Evolutionary conservation across 495 filamentous ascomycete species (phyloP).

Genomic region (Neurospora sp.): DNA sequence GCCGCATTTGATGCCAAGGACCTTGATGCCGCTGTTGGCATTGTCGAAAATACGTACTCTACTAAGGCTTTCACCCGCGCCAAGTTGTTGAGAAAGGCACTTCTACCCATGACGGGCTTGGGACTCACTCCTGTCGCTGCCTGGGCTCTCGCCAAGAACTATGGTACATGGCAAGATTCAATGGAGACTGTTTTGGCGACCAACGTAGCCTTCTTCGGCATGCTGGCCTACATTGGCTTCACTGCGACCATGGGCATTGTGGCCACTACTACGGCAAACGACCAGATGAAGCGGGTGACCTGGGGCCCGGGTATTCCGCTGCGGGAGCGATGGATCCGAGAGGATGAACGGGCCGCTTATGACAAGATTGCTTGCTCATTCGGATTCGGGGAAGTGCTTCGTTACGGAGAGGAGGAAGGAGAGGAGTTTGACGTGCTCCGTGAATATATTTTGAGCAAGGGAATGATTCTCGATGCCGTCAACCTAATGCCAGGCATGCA

Average conservation of each 20-base stretch:
- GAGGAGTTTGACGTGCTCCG: slow-evolving; percentile 76
- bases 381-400: slow-evolving; percentile 75
- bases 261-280: slow-evolving; percentile 74
- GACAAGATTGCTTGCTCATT: slow-evolving; percentile 80
- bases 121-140: slow-evolving; percentile 56
- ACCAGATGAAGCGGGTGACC: slow-evolving; percentile 87
- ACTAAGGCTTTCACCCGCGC: slow-evolving; percentile 59
- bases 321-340: slow-evolving; percentile 76
- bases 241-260: slow-evolving; percentile 73
- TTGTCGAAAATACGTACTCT: slow-evolving; percentile 70
- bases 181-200: slow-evolving; percentile 64
- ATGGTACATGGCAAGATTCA: slow-evolving; percentile 52
- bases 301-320: slow-evolving; percentile 77
- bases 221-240: slow-evolving; percentile 69
- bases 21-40: slow-evolving; percentile 63
- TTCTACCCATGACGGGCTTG: slow-evolving; percentile 30
- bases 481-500: slow-evolving; percentile 91
- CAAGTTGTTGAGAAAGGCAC: slow-evolving; percentile 44
- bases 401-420: slow-evolving; percentile 82
- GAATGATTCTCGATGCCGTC: slow-evolving; percentile 81
- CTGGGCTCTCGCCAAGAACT: slow-evolving; percentile 53
- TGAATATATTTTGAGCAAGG: slow-evolving; percentile 67
- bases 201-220: slow-evolving; percentile 68
- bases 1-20: slow-evolving; percentile 68
- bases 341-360: slow-evolving; percentile 84